Evolutionary conservation across 2,329 filamentous ascomycete genomes (phyloP).

Genomic region (Cryphonectria parasitica): DNA sequence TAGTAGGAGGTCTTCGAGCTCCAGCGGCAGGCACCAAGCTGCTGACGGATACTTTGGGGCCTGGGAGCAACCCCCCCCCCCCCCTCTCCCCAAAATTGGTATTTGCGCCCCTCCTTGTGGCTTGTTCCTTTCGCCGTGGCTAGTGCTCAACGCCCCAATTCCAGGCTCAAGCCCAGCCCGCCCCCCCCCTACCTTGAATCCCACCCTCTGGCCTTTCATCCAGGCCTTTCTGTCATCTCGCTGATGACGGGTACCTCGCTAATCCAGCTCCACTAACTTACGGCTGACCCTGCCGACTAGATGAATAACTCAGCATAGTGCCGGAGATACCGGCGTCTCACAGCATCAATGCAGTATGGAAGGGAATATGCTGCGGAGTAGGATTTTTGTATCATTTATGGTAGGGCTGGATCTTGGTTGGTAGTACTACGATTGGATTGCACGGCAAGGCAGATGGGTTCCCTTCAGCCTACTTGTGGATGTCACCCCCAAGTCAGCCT

Average conservation of each 20-base stretch:
- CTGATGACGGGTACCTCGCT: background rate
- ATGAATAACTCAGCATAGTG: background rate
- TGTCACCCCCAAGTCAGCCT: background rate
- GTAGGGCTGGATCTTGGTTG: constrained; percentile 1
- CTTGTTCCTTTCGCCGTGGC: constrained; percentile 7
- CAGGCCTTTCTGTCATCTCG: background rate
- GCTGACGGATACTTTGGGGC: constrained; percentile 22
- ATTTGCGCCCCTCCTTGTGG: constrained; percentile 19
- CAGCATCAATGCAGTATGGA: background rate
- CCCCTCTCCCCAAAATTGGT: background rate
- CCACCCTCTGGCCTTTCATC: background rate
- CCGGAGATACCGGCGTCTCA: constrained; percentile 10
- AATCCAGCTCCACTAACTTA: background rate
- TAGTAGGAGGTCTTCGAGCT: background rate
- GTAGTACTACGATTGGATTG: background rate
- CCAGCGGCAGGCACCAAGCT: constrained; percentile 23
- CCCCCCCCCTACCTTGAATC: background rate
- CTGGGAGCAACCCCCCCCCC: background rate
- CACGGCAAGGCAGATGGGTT: background rate
- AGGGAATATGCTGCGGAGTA: background rate
- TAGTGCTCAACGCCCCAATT: background rate
- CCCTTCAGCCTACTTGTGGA: background rate
- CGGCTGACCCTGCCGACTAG: background rate
- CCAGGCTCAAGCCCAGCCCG: too few relatives aligned
- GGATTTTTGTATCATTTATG: background rate